Conservation (phyloP, 2,329 filamentous ascomycete species). For the Aspergillus brunneoviolaceus region DNA sequence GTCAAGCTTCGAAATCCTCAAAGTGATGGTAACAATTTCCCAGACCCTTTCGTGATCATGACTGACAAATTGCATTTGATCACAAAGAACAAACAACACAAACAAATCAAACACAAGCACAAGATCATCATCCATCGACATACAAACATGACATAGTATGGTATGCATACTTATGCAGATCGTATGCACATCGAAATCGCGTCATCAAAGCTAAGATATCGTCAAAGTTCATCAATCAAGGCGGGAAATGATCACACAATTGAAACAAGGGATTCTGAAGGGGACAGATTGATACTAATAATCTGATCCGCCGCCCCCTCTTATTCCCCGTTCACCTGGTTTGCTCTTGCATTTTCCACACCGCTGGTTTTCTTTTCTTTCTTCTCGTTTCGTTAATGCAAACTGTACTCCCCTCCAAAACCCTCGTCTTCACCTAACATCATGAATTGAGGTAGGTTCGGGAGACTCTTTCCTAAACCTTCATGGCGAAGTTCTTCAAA, state of each 20-base stretch:
- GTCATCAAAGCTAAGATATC: constrained; percentile 19
- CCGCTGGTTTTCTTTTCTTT: not conserved
- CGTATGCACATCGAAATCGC: constrained; percentile 15
- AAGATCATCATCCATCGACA: not conserved
- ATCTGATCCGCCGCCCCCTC: not conserved
- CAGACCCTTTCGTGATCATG: not conserved
- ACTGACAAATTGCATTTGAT: too few relatives aligned
- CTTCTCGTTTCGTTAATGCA: not conserved
- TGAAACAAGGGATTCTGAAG: not conserved
- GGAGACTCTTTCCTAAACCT: constrained; percentile 33
- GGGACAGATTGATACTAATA: not conserved
- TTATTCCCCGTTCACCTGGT: not conserved
- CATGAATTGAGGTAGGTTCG: too few relatives aligned
- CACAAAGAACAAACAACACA: not conserved
- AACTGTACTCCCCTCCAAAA: not conserved
- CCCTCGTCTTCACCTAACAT: too few relatives aligned
- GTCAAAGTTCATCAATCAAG: constrained; percentile 8
- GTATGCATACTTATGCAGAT: not conserved
- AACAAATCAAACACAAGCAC: not conserved
- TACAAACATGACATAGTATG: not conserved
- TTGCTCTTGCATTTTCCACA: not conserved
- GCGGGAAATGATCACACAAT: not conserved
- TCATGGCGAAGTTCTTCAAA: constrained; percentile 64
- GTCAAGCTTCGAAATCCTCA: too few relatives aligned
- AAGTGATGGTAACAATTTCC: not conserved